A percentile compares a stretch with the other conserved stretches of the same genome.
phyloP scores from a whole-genome alignment of 306 rosid species.

The Medicago truncatula region DNA sequence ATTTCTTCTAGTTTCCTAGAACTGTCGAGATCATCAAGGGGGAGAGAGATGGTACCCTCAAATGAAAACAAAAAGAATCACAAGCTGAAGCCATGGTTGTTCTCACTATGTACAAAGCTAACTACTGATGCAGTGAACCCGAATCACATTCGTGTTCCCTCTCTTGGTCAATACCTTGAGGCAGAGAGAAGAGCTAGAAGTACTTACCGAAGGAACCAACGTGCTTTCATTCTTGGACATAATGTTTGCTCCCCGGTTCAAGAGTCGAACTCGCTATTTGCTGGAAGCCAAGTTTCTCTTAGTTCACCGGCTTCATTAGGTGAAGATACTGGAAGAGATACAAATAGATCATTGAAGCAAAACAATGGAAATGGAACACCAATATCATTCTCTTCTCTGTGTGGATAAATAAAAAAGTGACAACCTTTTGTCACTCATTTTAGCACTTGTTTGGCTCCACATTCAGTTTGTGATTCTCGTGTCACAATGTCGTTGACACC shows the following conservation, averaged over 20 bases:
- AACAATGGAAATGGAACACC: constrained; percentile 49
- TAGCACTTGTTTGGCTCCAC: not conserved
- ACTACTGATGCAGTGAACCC: constrained; percentile 55
- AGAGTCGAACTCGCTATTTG: constrained; percentile 46
- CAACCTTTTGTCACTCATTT: not conserved
- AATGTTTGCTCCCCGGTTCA: constrained; percentile 45
- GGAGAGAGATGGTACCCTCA: constrained; percentile 50
- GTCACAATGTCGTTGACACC: not conserved
- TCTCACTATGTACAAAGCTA: constrained; percentile 68
- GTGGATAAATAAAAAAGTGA: constrained; percentile 43
- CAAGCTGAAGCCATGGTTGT: constrained; percentile 63
- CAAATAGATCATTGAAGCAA: constrained; percentile 44
- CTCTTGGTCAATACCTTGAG: constrained; percentile 76
- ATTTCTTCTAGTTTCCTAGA: constrained; percentile 57
- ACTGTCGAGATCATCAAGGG: constrained; percentile 64
- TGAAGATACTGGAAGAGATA: constrained; percentile 38
- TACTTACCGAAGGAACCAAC: constrained; percentile 44
- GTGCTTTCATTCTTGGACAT: constrained; percentile 41
- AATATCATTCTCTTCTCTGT: constrained; percentile 48
- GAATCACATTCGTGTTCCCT: constrained; percentile 48
- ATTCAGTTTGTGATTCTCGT: not conserved
- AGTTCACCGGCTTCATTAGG: constrained; percentile 32
- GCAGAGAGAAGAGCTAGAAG: constrained; percentile 59
- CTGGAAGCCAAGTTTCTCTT: constrained; percentile 47
- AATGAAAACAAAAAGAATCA: constrained; percentile 46